phyloP scores from a whole-genome alignment of 2,329 filamentous ascomycete species.

The Colletotrichum coccodes region DNA sequence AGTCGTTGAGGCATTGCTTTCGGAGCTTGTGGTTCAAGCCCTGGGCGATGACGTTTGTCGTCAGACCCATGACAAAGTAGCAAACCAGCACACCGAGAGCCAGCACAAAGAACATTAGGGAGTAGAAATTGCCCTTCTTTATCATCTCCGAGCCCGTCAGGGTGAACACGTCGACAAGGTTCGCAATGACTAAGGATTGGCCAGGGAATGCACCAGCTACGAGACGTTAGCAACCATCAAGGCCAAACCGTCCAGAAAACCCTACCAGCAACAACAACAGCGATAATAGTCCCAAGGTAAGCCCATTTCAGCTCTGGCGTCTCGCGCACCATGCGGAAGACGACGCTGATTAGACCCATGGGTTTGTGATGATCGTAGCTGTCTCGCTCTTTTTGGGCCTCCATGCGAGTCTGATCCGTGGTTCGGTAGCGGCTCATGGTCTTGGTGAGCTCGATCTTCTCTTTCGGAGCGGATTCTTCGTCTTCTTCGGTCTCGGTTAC shows the following conservation, averaged over 20 bases:
- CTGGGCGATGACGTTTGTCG: slow-evolving; percentile 46
- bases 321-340: slow-evolving; percentile 48
- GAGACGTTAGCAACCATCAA: neutral
- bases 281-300: slow-evolving; percentile 45
- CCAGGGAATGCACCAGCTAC: slow-evolving; percentile 50
- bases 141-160: slow-evolving; percentile 44
- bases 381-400: slow-evolving; percentile 47
- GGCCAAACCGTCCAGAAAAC: neutral
- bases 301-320: slow-evolving; percentile 48
- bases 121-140: slow-evolving; percentile 60
- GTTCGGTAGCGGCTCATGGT: slow-evolving; percentile 45
- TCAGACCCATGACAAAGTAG: slow-evolving; percentile 52
- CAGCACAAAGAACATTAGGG: slow-evolving; percentile 64
- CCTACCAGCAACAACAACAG: slow-evolving; percentile 41
- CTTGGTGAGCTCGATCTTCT: slow-evolving; percentile 38
- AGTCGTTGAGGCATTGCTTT: slow-evolving; percentile 41
- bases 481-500: slow-evolving; percentile 38
- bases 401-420: slow-evolving; percentile 42
- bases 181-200: slow-evolving; percentile 54
- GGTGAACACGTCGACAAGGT: slow-evolving; percentile 53
- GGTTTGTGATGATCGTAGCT: slow-evolving; percentile 47
- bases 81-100: slow-evolving; percentile 55
- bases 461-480: slow-evolving; percentile 27
- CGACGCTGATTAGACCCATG: slow-evolving; percentile 41
- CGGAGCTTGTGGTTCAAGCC: slow-evolving; percentile 39